Base-by-base conservation (phyloP, 306 rosid species). In the Trifolium fragiferum region DNA sequence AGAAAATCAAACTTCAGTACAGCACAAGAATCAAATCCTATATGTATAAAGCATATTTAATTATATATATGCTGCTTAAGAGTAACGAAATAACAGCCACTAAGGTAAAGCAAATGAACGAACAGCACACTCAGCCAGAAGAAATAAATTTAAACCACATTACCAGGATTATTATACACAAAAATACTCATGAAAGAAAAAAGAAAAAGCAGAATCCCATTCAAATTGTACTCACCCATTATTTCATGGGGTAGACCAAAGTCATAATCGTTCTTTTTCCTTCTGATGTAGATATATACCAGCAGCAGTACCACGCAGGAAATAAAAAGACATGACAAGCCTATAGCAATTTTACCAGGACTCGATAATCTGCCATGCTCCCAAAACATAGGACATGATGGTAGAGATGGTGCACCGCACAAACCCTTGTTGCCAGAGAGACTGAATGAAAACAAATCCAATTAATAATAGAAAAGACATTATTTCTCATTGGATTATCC, bases 341-440 rank as follows among this genome's bases (percentile, higher is more conserved):
- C 86, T 75, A 91, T 79, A 23, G 93, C 97, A 77, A 91, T 76
- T 87, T 91, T 92, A 13, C 97, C 97, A 77, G 72, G 65, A 8
- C 50, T 73, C 38, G 98, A 90, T 82, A 94, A 86, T 79, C 89
- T 63, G 25, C 93, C 96, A 33, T 90, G 83, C 81, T 91, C 93
- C 98, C 97, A 94, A 60, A 93, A 93, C 66, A 93, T 8, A 66
- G 96, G 89, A 77, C 98, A 94, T 53, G 85, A 66, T 10, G 97
- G 87, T 58, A 94, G 80, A 72, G 96, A 68, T 40, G 92, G 89
- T 23, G 74, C 90, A n/a, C 97, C 97, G 19, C 98, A 94, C 79
- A 94, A 75, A 59, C 90, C 97, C 77, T 91, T 94, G 89, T 91
- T 92, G 47, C 87, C 86, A 61, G 83, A 87, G 68, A 94, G 93